Evolutionary conservation across 306 rosid genomes (phyloP), one percentile per base, ranked within the genome.

Genomic region (Quercus dentata): DNA sequence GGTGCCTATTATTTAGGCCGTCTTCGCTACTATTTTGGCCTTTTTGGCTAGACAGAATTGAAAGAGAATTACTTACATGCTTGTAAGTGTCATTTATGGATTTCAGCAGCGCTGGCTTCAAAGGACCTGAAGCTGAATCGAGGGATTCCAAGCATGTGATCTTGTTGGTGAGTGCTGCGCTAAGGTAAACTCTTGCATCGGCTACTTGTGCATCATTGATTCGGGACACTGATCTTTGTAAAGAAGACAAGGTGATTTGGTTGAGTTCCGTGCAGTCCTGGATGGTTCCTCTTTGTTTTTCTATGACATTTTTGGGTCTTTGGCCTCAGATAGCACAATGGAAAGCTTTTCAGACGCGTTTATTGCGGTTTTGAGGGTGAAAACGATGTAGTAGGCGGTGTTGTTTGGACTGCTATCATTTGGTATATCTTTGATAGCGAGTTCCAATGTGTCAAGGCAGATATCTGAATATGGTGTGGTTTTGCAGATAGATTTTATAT

Each of bases 151-250:
- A 55, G 74, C 98, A 93, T 9, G 98, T 93, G 91, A 88, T 82
- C 83, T 91, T 91, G 91, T 93, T 93, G 41, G 94, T 90, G 13
- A 93, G 79, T 20, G 98, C 89, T 58, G 97, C 98, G 81, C 98
- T 93, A 13, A 93, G 94, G 59, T 87, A 93, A 8, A 88, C 72
- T 82, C 85, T 88, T 11, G 98, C 92, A 78, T 89, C 89, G 10
- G 62, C 79, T 7, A 89, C 31, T 33, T 86, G 12, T 5, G 83
- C 72, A 10, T 65, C 72, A 13, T 72, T 80, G 69, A 93, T 69
- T 19, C 76, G 68, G 15, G 94, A 85, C 1, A 88, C 74, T 6
- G 97, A 91, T 85, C 86, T 69, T 46, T 81, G 74, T 15, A 93
- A 72, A 30, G 91, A 89, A 12, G 83, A n/a, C 35, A 93, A 23